A percentile compares a stretch with the other conserved stretches of the same genome.
Evolutionary conservation across 2,329 filamentous ascomycete genomes (phyloP).

Genomic region (Phaeosphaeriaceae sp.): DNA sequence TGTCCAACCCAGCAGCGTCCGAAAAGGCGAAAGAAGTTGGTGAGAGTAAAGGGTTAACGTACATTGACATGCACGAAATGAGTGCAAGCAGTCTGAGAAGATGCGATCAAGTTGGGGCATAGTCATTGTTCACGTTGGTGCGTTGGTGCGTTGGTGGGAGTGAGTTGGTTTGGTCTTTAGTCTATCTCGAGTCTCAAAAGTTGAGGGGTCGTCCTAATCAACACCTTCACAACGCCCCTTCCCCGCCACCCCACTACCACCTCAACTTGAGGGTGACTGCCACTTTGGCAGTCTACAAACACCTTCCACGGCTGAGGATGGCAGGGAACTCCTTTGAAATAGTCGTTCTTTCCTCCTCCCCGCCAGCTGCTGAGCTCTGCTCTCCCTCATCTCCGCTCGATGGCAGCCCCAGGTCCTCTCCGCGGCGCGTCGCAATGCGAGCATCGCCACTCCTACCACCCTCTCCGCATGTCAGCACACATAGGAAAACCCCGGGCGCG

Average conservation of each 20-base stretch:
- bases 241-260: constrained; percentile 4
- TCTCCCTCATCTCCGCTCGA: constrained; percentile 21
- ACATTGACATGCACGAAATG: too few relatives aligned
- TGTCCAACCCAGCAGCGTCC: too few relatives aligned
- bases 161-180: too few relatives aligned
- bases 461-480: constrained; percentile 29
- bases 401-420: constrained; percentile 14
- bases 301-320: constrained; percentile 25
- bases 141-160: too few relatives aligned
- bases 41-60: too few relatives aligned
- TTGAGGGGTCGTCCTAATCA: neutral
- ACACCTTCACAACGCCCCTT: neutral
- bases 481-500: constrained; percentile 26
- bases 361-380: constrained; percentile 25
- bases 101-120: too few relatives aligned
- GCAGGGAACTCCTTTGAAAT: constrained; percentile 32
- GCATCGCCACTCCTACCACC: constrained; percentile 29
- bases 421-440: constrained; percentile 40
- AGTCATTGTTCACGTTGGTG: too few relatives aligned
- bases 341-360: constrained; percentile 42
- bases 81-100: too few relatives aligned
- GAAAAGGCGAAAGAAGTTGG: too few relatives aligned
- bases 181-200: neutral
- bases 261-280: constrained; percentile 4
- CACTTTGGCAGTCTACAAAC: constrained; percentile 13